These are phyloP conservation scores for Claviceps spartinae DNA, from an alignment of 2,329 filamentous ascomycete genomes.

Conservation along the genomic window DNA sequence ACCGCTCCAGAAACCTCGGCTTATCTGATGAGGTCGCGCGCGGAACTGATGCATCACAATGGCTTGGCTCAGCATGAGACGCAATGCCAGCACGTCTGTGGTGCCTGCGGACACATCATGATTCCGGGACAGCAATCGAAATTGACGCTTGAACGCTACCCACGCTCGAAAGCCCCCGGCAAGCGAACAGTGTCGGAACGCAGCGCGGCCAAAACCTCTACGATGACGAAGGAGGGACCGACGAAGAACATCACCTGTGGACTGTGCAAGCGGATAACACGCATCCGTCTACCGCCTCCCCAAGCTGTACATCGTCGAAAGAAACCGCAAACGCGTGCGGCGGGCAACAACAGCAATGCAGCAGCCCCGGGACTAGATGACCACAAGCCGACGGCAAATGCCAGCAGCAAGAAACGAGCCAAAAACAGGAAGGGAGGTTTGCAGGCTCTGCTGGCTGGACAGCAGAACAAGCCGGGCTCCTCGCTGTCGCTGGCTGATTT, in stretches of 20 bases:
- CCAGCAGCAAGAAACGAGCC: slow-evolving; percentile 50
- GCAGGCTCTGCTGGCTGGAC: slow-evolving; percentile 46
- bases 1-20: slow-evolving; percentile 44
- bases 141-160: slow-evolving; percentile 23
- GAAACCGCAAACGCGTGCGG: slow-evolving; percentile 6
- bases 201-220: neutral
- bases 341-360: slow-evolving; percentile 5
- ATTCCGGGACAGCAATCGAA: slow-evolving; percentile 33
- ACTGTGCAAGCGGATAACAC: slow-evolving; percentile 30
- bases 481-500: slow-evolving; percentile 43
- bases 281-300: slow-evolving; percentile 27
- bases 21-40: slow-evolving; percentile 42
- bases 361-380: slow-evolving; percentile 3
- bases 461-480: slow-evolving; percentile 29
- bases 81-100: slow-evolving; percentile 43
- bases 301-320: slow-evolving; percentile 14
- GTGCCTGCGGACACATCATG: slow-evolving; percentile 47
- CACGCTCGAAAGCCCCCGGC: neutral
- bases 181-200: neutral
- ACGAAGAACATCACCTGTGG: slow-evolving; percentile 25
- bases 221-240: slow-evolving; percentile 5
- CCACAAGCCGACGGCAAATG: slow-evolving; percentile 25
- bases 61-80: slow-evolving; percentile 29
- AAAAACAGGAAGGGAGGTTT: slow-evolving; percentile 52
- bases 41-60: slow-evolving; percentile 34